Conservation (phyloP, 352 stramenopile species). For the Phytophthora fragariae region DNA sequence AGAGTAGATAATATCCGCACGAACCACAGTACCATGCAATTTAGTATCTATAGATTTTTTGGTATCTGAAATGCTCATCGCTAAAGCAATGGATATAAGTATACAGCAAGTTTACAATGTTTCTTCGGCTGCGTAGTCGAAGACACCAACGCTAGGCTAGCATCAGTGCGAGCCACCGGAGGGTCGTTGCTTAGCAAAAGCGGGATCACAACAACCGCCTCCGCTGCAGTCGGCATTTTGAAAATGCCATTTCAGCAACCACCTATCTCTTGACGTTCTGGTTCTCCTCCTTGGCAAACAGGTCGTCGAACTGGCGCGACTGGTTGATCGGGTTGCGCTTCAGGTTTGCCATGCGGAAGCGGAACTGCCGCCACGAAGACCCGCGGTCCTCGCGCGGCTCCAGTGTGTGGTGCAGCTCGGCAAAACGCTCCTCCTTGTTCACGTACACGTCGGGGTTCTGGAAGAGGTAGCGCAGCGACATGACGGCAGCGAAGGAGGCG, state of each 20-base stretch:
- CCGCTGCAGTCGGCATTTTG: no score
- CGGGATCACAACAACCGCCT: no score
- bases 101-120: neutral
- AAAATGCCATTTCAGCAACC: neutral
- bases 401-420: conserved; percentile 50
- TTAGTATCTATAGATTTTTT: neutral
- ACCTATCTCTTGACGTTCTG: conserved; percentile 5
- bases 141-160: neutral
- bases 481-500: conserved; percentile 39
- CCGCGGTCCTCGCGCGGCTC: conserved; percentile 43
- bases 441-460: conserved; percentile 67
- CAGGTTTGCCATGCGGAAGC: conserved; percentile 72
- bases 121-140: neutral
- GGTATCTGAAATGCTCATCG: neutral
- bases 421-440: conserved; percentile 66
- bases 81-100: neutral
- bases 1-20: no score
- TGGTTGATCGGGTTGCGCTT: conserved; percentile 46
- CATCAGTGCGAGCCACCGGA: neutral
- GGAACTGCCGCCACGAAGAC: conserved; percentile 63
- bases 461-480: conserved; percentile 57
- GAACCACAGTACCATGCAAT: no score
- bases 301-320: conserved; percentile 7
- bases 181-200: no score
- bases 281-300: conserved; percentile 4